These are phyloP conservation scores for Oryza coarctata DNA, from an alignment of 176 grass and related monocot species.

Conservation along the genomic window DNA sequence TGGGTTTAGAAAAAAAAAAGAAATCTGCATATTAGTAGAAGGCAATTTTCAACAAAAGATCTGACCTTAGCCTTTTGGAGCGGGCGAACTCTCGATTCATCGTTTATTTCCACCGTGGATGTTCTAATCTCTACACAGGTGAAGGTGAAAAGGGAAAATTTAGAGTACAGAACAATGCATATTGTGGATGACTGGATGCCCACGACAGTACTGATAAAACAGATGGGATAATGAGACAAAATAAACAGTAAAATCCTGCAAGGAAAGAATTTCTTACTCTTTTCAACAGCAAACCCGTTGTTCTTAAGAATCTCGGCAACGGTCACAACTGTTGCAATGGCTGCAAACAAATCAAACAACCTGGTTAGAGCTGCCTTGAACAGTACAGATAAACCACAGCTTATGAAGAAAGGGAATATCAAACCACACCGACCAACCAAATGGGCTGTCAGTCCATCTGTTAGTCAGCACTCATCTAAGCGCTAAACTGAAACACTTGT, in stretches of 20 bases:
- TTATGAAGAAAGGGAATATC: background rate
- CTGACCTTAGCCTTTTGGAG: conserved; percentile 92
- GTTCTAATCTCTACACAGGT: conserved; percentile 68
- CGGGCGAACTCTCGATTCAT: conserved; percentile 61
- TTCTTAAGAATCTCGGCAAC: conserved; percentile 91
- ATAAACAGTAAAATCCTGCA: background rate
- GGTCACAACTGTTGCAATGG: conserved; percentile 85
- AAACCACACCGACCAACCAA: background rate
- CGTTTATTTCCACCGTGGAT: conserved; percentile 84
- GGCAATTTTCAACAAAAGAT: background rate
- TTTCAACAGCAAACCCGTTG: conserved; percentile 80
- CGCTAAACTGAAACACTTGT: background rate
- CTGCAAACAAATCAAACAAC: conserved; percentile 45
- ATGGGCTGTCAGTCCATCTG: background rate
- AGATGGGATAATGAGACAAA: background rate
- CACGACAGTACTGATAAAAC: background rate
- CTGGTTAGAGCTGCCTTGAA: background rate
- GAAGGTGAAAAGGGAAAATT: background rate
- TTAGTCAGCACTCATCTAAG: background rate
- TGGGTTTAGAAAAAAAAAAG: background rate
- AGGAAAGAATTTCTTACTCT: conserved; percentile 49
- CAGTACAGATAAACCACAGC: background rate
- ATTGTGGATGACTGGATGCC: background rate
- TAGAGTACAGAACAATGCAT: background rate
- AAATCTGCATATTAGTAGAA: background rate